Percentiles rank a stretch among this genome's conserved stretches.
Conservation (phyloP, 1,284 basidiomycete species). For the Laetiporus sulphureus region DNA sequence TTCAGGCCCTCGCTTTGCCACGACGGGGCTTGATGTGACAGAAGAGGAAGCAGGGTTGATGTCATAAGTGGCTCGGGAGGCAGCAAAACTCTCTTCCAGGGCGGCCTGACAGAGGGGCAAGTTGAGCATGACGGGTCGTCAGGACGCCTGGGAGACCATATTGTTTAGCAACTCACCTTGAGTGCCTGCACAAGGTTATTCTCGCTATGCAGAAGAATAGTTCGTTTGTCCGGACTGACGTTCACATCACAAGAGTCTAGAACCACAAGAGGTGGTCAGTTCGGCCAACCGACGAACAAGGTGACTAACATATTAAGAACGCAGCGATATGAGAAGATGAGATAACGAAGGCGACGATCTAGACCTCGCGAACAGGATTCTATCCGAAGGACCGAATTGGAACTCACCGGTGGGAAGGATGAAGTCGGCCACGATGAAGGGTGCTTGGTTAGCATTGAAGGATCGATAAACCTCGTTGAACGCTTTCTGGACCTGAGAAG, state of each 20-base stretch:
- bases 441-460: constrained; percentile 77
- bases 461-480: constrained; percentile 88
- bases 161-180: constrained; percentile 46
- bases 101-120: constrained; percentile 30
- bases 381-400: background rate
- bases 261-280: background rate
- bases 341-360: background rate
- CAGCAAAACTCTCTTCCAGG: constrained; percentile 60
- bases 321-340: background rate
- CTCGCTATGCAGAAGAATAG: constrained; percentile 90
- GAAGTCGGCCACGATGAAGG: constrained; percentile 84
- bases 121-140: background rate
- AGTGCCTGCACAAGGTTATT: constrained; percentile 73
- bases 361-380: background rate
- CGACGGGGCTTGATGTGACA: too few species aligned
- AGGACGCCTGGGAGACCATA: background rate
- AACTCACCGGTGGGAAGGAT: constrained; percentile 69
- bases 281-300: background rate
- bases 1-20: too few species aligned
- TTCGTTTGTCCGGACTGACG: constrained; percentile 95
- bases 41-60: constrained; percentile 28
- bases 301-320: background rate
- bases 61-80: constrained; percentile 64
- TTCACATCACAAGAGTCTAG: constrained; percentile 90
- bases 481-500: constrained; percentile 65